Evolutionary conservation across 176 grass and related monocot species (phyloP).

Genomic region (Alopecurus myosuroides): DNA sequence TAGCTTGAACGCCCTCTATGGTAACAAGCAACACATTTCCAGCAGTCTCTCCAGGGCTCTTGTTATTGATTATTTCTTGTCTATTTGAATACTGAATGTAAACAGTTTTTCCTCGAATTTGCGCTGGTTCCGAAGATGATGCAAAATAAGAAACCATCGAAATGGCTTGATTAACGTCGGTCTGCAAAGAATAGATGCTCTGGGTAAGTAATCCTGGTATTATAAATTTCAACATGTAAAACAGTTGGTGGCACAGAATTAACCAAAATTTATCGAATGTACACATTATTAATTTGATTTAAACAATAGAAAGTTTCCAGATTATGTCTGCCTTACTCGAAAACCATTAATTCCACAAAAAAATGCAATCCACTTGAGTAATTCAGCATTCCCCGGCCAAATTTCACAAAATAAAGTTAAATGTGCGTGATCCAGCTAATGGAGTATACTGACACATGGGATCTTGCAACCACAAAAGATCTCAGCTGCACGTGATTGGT

Average conservation of each 20-base stretch:
- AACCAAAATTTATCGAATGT: neutral
- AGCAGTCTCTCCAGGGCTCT: conserved; percentile 71
- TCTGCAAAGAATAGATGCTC: conserved; percentile 48
- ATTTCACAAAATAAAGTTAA: neutral
- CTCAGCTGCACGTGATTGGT: neutral
- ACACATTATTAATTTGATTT: conserved; percentile 10
- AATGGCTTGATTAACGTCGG: conserved; percentile 86
- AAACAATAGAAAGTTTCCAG: neutral
- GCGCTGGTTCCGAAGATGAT: conserved; percentile 87
- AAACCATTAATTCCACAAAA: neutral
- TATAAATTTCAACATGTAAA: neutral
- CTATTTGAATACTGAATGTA: conserved; percentile 99
- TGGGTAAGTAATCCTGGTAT: neutral
- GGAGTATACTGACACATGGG: neutral
- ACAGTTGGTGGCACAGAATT: neutral
- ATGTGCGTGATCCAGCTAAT: neutral
- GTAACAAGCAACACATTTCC: conserved; percentile 98
- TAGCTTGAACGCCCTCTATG: conserved; percentile 93
- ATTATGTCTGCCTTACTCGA: neutral
- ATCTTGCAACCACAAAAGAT: neutral
- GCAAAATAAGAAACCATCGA: conserved; percentile 99
- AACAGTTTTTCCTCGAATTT: conserved; percentile 94
- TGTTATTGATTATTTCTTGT: conserved; percentile 93
- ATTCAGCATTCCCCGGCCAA: neutral
- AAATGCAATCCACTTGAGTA: neutral